Evolutionary conservation across 2,329 filamentous ascomycete genomes (phyloP), one percentile per base, ranked within the genome.

Genomic region (Dactylellina drechsleri): DNA sequence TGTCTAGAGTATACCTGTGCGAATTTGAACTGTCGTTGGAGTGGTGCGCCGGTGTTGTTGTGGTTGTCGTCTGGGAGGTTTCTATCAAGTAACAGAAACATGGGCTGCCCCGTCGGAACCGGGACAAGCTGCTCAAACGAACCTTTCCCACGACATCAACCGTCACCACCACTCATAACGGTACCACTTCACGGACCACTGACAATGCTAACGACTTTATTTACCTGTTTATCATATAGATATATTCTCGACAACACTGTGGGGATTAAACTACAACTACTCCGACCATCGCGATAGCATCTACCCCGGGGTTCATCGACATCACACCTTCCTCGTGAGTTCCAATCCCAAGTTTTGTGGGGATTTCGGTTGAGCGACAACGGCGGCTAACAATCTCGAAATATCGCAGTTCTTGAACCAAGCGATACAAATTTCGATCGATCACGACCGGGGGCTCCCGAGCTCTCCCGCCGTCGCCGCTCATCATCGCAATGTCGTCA

Each of bases 371-470:
- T 26, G 5, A 6, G 18, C 12, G 43, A n/a, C 43, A 43, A 52
- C 36, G 13, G 57, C 64, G 56, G 71, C 71, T 68, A 75, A 75
- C 58, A 20, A 59, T 53, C 57, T 59, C 47, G 20, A 64, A 60
- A 59, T 53, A 62, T 59, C 53, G 20, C 71, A 68, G 64, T 62
- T 53, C 41, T 47, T 31, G 53, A 36, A 67, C 23, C 62, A 31
- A 52, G 10, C 1, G 31, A 62, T 50, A 53, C 41, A 74, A 52
- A 56, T 45, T 67, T 49, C 20, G 45, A 52, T 4, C 47, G 2
- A 20, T 36, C 54, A 64, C 57, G 47, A 60, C 64, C 70, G 64
- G 64, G 70, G 59, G 64, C 64, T 75, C 61, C 54, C 47, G 53
- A 60, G 71, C 62, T 68, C 56, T 62, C 58, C 47, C 49, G 45